phyloP scores from a whole-genome alignment of 78 protist genomes.

The Dictyostelium purpureum region DNA sequence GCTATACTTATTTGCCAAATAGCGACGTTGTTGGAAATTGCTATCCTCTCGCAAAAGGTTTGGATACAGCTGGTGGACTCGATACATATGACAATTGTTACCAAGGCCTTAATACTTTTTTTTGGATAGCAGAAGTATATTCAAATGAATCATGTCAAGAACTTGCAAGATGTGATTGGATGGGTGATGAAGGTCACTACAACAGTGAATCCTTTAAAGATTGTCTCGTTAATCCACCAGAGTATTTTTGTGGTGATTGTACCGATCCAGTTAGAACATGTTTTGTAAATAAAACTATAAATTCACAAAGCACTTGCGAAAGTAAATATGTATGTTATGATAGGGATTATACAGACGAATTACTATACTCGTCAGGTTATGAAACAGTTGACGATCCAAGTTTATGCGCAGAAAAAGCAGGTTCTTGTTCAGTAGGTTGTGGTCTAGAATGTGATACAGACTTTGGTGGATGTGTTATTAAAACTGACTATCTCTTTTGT shows the following conservation, averaged over 20 bases:
- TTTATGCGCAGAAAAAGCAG: background rate
- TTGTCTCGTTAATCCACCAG: background rate
- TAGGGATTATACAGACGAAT: background rate
- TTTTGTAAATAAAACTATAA: background rate
- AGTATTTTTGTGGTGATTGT: slow-evolving; percentile 55
- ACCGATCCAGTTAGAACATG: slow-evolving; percentile 12
- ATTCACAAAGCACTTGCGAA: background rate
- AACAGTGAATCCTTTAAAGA: background rate
- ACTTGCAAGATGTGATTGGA: slow-evolving; percentile 39
- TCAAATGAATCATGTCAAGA: background rate
- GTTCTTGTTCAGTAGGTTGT: slow-evolving; percentile 23
- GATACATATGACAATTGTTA: slow-evolving; percentile 14
- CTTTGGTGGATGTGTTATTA: background rate
- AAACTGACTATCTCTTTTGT: background rate
- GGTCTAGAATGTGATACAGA: slow-evolving; percentile 5
- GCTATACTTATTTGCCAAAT: background rate
- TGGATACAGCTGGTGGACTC: slow-evolving; percentile 7
- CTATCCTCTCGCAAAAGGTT: background rate
- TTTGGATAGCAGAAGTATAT: background rate
- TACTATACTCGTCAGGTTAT: background rate
- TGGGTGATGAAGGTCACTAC: slow-evolving; percentile 1
- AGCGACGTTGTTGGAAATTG: background rate
- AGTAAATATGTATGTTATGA: slow-evolving; percentile 20
- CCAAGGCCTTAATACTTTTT: background rate
- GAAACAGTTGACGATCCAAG: background rate